Evolutionary conservation across 441 rosid genomes (phyloP), one percentile per base, ranked within the genome.

Genomic region (Mallotus japonicus): DNA sequence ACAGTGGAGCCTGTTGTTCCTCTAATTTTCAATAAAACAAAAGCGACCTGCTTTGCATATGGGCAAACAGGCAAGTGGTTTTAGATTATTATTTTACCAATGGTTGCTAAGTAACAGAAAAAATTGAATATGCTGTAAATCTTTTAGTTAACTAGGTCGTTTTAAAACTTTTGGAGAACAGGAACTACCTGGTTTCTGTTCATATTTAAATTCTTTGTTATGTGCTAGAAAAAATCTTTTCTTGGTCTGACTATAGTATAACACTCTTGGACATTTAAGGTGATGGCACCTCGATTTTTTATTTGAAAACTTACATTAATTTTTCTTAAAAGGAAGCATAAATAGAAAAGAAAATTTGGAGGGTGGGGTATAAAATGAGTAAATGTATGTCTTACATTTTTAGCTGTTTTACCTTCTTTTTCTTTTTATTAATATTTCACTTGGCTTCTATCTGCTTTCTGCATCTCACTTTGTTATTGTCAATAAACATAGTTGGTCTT

Each of bases 1-100:
- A 93, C 97, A 0, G 97, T 93, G 81, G 94, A 93, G 86, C 94
- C 95, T 22, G 77, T 93, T 58, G 92, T 93, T 73, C 97, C 97
- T 53, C 83, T 93, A 60, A 93, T 93, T 67, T 93, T 93, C 76
- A 85, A 88, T 58, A 83, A 90, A 69, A 93, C 92, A 60, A 93
- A 93, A 81, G 98, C 92, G 71, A 91, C 97, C 62, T 93, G 95
- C 86, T 91, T 93, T 82, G 97, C 95, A n/a, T 93, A 93, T 79
- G 95, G 98, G 72, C 97, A 93, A 81, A 91, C 98, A 82, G 97
- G 98, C 80, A 77, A 76, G 76, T 82, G 32, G 56, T 71, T 42
- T 65, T 49, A 22, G 51, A n/a, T n/a, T n/a, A 53, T 10, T 62
- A 14, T 37, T 46, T 55, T 1, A 56, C 16, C 42, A 1, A 11